A percentile compares a stretch with the other conserved stretches of the same genome.
phyloP scores from a whole-genome alignment of 441 rosid genomes.

The Croton setiger region DNA sequence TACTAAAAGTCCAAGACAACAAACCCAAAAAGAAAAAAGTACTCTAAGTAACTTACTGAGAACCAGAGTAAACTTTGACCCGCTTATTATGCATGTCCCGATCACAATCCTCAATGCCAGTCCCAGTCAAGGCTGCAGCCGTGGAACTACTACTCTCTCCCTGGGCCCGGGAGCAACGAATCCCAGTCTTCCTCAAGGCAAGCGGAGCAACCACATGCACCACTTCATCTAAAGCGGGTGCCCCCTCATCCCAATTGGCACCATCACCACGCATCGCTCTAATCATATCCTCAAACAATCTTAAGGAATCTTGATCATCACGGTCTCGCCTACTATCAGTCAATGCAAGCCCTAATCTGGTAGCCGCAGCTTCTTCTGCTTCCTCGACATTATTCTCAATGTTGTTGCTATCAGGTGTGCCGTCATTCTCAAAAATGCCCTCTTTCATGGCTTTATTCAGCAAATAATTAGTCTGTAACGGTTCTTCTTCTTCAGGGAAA shows the following conservation, averaged over 20 bases:
- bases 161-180: conserved; percentile 23
- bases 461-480: neutral
- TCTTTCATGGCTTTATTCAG: conserved; percentile 37
- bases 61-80: conserved; percentile 56
- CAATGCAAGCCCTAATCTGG: conserved; percentile 21
- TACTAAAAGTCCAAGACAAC: neutral
- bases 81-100: conserved; percentile 73
- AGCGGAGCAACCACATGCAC: conserved; percentile 16
- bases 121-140: conserved; percentile 23
- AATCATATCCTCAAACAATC: conserved; percentile 42
- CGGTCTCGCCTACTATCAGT: conserved; percentile 2
- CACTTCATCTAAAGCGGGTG: conserved; percentile 12
- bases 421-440: conserved; percentile 28
- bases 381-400: conserved; percentile 27
- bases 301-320: conserved; percentile 20
- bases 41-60: conserved; percentile 44
- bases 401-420: conserved; percentile 25
- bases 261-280: conserved; percentile 28
- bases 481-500: conserved; percentile 39
- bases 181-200: conserved; percentile 22
- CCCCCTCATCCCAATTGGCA: conserved; percentile 25
- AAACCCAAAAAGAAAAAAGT: neutral
- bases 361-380: conserved; percentile 17
- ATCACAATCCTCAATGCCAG: conserved; percentile 36
- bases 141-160: conserved; percentile 63